A percentile compares a stretch with the other conserved stretches of the same genome.
phyloP scores from a whole-genome alignment of 345 rosid genomes.

The Trapa incisa region DNA sequence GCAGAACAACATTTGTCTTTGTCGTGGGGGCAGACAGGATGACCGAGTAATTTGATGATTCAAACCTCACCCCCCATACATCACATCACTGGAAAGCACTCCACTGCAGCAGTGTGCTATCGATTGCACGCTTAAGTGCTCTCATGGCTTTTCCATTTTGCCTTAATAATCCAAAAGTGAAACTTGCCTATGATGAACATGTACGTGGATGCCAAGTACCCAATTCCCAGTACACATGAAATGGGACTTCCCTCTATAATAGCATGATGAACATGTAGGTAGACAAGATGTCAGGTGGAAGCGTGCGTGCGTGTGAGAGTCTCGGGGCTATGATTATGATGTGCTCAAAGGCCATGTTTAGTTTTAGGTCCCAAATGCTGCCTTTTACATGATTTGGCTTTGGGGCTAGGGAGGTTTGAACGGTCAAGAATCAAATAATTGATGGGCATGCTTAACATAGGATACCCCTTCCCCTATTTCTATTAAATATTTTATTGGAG shows the following conservation, averaged over 20 bases:
- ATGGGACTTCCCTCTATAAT: too few relatives aligned
- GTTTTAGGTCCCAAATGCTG: neutral
- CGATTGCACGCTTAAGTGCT: conserved; percentile 2
- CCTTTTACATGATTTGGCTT: neutral
- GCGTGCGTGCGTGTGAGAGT: conserved; percentile 7
- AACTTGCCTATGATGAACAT: neutral
- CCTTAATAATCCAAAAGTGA: neutral
- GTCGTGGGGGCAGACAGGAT: conserved; percentile 2
- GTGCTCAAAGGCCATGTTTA: neutral
- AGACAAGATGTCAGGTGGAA: conserved; percentile 4
- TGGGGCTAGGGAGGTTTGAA: neutral
- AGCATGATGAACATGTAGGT: neutral
- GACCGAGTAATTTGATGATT: conserved; percentile 2
- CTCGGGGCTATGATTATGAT: conserved; percentile 3
- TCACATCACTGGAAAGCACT: conserved; percentile 8
- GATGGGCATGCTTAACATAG: conserved; percentile 9
- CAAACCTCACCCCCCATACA: neutral
- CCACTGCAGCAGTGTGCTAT: neutral
- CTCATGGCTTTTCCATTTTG: neutral
- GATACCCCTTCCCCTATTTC: conserved; percentile 3
- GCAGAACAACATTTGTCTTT: neutral
- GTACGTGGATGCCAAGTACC: neutral
- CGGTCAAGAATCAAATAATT: conserved; percentile 14
- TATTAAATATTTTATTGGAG: too few relatives aligned
- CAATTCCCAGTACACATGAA: too few relatives aligned